These are phyloP conservation scores for Theobroma grandiflorum DNA, from an alignment of 441 rosid genomes.

Conservation along the genomic window DNA sequence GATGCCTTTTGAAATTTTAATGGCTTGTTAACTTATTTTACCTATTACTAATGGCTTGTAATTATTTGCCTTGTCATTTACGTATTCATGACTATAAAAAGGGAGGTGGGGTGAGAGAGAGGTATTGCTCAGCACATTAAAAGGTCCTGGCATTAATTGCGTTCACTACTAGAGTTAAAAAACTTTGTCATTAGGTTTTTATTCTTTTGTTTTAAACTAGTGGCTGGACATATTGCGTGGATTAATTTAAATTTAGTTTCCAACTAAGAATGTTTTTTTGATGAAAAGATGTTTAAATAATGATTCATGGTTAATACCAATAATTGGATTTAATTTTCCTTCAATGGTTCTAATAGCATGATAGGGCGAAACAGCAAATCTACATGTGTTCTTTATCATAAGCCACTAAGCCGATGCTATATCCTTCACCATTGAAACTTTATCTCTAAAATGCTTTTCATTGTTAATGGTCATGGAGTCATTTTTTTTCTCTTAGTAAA, in stretches of 20 bases:
- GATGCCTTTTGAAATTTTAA: slow-evolving; percentile 2
- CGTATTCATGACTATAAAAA: too few relatives aligned
- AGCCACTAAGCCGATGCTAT: not conserved
- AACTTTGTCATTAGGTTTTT: not conserved
- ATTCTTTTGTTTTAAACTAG: not conserved
- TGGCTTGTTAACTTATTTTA: slow-evolving; percentile 7
- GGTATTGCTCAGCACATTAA: not conserved
- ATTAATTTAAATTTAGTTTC: not conserved
- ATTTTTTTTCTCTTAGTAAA: not conserved
- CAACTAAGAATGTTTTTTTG: not conserved
- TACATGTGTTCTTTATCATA: slow-evolving; percentile 3
- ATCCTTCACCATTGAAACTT: not conserved
- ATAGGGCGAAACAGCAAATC: not conserved
- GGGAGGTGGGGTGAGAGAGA: not conserved
- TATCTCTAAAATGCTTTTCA: slow-evolving; percentile 11
- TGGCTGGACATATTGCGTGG: not conserved
- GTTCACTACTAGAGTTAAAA: not conserved
- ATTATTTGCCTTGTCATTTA: not conserved
- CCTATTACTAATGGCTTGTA: not conserved
- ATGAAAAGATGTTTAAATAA: not conserved
- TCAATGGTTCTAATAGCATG: not conserved
- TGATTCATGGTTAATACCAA: not conserved
- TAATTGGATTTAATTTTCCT: slow-evolving; percentile 13
- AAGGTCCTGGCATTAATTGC: not conserved
- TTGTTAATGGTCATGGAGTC: not conserved